Conservation (phyloP, 2,329 filamentous ascomycete species). For the Alternaria hordeiaustralica region DNA sequence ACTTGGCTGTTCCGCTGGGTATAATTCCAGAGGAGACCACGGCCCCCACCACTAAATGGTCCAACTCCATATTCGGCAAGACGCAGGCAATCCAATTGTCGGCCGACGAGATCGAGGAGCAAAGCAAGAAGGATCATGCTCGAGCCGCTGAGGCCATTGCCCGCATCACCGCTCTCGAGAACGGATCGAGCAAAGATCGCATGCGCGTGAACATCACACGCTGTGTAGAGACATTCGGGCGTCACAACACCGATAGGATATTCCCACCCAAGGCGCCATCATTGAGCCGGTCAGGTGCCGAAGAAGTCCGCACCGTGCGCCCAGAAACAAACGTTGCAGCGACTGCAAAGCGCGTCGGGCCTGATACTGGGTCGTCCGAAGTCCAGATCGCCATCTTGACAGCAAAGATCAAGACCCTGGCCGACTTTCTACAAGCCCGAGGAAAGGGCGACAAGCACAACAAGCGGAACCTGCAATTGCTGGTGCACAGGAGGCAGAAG, state of each 20-base stretch:
- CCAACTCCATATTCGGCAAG: slow-evolving; percentile 1
- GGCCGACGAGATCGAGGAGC: slow-evolving; percentile 30
- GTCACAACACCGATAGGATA: slow-evolving; percentile 81
- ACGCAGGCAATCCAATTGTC: slow-evolving; percentile 12
- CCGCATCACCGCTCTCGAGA: slow-evolving; percentile 78
- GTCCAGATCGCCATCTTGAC: slow-evolving; percentile 98
- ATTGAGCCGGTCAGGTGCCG: slow-evolving; percentile 54
- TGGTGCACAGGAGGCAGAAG: slow-evolving; percentile 91
- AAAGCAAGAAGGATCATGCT: slow-evolving; percentile 57
- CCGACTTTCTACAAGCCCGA: slow-evolving; percentile 71
- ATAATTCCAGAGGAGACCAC: slow-evolving; percentile 16
- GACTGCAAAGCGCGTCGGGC: slow-evolving; percentile 70
- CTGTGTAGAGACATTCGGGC: slow-evolving; percentile 86
- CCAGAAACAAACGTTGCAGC: slow-evolving; percentile 46
- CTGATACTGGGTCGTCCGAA: slow-evolving; percentile 92
- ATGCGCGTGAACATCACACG: slow-evolving; percentile 82
- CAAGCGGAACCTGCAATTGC: slow-evolving; percentile 83
- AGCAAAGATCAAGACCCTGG: slow-evolving; percentile 85
- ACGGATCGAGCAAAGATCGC: slow-evolving; percentile 78
- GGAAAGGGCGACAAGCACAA: slow-evolving; percentile 91
- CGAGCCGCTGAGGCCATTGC: slow-evolving; percentile 77
- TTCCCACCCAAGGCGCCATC: slow-evolving; percentile 67
- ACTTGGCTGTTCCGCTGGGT: slow-evolving; percentile 65
- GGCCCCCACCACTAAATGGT: slow-evolving; percentile 12
- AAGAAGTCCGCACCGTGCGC: slow-evolving; percentile 53